phyloP scores from a whole-genome alignment of 75 land plant genomes.

The Picea glauca region DNA sequence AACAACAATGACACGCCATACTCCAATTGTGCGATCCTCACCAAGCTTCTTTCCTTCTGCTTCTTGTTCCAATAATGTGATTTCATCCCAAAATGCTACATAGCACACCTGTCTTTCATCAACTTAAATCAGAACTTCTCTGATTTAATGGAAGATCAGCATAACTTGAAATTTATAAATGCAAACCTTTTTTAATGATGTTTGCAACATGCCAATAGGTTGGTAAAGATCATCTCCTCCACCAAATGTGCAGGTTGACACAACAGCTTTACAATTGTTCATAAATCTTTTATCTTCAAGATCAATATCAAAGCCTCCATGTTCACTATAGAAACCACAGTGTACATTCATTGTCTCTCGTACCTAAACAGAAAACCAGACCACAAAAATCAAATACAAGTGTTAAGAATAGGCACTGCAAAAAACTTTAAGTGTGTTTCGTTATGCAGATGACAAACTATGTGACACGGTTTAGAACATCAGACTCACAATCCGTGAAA shows the following conservation, averaged over 20 bases:
- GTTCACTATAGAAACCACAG: slow-evolving; percentile 87
- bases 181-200: slow-evolving; percentile 65
- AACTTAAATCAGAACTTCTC: too few relatives aligned
- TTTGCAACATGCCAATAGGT: slow-evolving; percentile 86
- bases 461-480: background rate
- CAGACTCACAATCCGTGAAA: background rate
- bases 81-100: slow-evolving; percentile 99
- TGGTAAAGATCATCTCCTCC: slow-evolving; percentile 99
- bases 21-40: slow-evolving; percentile 64
- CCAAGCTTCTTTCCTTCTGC: slow-evolving; percentile 50
- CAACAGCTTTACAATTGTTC: slow-evolving; percentile 72
- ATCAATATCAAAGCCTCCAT: slow-evolving; percentile 79
- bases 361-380: slow-evolving; percentile 34
- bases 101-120: slow-evolving; percentile 75
- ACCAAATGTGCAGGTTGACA: slow-evolving; percentile 95
- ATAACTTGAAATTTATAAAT: background rate
- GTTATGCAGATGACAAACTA: background rate
- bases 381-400: background rate
- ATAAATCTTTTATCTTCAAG: slow-evolving; percentile 72
- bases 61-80: slow-evolving; percentile 66
- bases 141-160: background rate
- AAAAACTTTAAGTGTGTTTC: background rate
- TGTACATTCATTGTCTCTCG: slow-evolving; percentile 59
- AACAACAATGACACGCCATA: slow-evolving; percentile 88
- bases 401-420: background rate